Evolutionary conservation across 129 eudicot genomes (phyloP), one percentile per base, ranked within the genome.

Genomic region (Solidago caesia): DNA sequence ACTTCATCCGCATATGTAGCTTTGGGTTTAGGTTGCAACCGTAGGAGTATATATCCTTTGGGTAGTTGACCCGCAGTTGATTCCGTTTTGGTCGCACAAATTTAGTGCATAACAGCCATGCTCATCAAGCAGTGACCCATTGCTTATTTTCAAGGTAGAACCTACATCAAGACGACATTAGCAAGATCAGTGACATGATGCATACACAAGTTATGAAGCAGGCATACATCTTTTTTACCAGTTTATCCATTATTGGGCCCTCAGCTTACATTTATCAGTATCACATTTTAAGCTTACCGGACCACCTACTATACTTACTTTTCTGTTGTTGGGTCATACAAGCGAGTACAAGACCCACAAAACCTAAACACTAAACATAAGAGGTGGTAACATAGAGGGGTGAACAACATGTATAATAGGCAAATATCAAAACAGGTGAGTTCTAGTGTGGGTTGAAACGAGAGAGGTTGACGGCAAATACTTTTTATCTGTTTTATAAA

Each of bases 51-150:
- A 15, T 51, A 27, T 33, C 49, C 63, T 70, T 70, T 5, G 63
- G 61, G 49, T 29, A 7, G 47, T 9, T 12, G 63, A 33, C 64
- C 26, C 63, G 58, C 49, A 29, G 39, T 51, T 14, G 63, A 52
- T 70, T 70, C 48, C n/a, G 6, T 70, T 70, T 29, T 70, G n/a
- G 11, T 39, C 52, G 12, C 27, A 44, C 63, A 52, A 14, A 70
- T 53, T 52, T 52, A 62, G 48, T n/a, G 74, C 64, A 52, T 47
- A 51, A 12, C 73, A 68, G 41, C 44, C 73, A 48, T 5, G 59
- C 61, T 68, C 58, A 10, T 68, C 61, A 2, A 21, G 44, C 27
- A 26, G 72, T 14, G 42, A 51, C 49, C 52, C 64, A 39, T 70
- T n/a, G 56, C 71, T 67, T n/a, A 4, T 12, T 8, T 53, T 53